A percentile compares a stretch with the other conserved stretches of the same genome.
These are phyloP conservation scores for Coemansia aciculifera DNA, from an alignment of 192 early-diverging fungal species.

Conservation along the genomic window DNA sequence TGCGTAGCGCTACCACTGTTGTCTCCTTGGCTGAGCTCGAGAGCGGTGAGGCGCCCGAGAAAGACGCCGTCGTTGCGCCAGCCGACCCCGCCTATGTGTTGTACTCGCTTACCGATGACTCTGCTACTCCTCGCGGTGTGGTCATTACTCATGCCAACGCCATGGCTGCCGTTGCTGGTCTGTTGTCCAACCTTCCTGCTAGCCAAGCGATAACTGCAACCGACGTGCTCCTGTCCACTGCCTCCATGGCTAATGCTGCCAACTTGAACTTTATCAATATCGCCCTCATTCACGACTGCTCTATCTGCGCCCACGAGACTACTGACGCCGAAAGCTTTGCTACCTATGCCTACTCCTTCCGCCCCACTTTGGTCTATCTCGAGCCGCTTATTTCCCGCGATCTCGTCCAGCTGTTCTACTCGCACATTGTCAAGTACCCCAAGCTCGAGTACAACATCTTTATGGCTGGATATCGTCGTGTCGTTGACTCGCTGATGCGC, in stretches of 20 bases:
- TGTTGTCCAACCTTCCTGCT: conserved; percentile 28
- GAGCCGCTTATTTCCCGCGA: conserved; percentile 34
- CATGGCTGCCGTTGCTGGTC: conserved; percentile 33
- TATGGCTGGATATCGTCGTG: conserved; percentile 26
- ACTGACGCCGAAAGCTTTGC: conserved; percentile 40
- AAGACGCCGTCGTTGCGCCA: conserved; percentile 26
- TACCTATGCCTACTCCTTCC: conserved; percentile 30
- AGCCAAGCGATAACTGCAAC: conserved; percentile 21
- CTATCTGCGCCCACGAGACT: conserved; percentile 38
- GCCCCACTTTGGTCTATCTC: conserved; percentile 43
- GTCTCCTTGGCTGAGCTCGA: conserved; percentile 33
- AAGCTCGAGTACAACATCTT: conserved; percentile 45
- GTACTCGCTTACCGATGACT: conserved; percentile 13
- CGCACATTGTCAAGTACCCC: conserved; percentile 44
- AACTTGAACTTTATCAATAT: conserved; percentile 43
- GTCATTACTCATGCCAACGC: conserved; percentile 47
- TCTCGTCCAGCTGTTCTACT: conserved; percentile 44
- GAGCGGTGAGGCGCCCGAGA: conserved; percentile 6
- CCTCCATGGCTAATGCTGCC: conserved; percentile 27
- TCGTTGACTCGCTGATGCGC: conserved; percentile 39
- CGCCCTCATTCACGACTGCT: conserved; percentile 31
- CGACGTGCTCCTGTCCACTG: conserved; percentile 39
- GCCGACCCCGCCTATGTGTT: conserved; percentile 39
- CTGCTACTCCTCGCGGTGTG: conserved; percentile 19
- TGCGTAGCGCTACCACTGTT: conserved; percentile 15